Evolutionary conservation across 345 rosid genomes (phyloP).

Genomic region (Populus tremula): DNA sequence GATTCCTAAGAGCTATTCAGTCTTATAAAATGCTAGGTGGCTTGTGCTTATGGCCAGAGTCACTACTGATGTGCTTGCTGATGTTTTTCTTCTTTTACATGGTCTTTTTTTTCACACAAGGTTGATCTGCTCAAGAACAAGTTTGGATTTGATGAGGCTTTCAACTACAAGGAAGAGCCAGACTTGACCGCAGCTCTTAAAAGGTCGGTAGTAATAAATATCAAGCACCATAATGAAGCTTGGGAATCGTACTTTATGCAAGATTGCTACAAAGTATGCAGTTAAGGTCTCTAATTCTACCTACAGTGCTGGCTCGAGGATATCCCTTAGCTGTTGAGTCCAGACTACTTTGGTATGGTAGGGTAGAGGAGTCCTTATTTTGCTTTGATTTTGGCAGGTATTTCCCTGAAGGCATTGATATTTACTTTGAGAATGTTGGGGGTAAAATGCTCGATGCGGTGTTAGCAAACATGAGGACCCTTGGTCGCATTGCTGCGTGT

Average conservation of each 20-base stretch:
- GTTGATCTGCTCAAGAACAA: background rate
- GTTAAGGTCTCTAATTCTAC: too few relatives aligned
- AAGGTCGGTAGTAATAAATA: background rate
- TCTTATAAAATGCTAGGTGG: background rate
- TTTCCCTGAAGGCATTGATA: slow-evolving; percentile 12
- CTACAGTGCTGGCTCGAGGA: too few relatives aligned
- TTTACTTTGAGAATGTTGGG: slow-evolving; percentile 12
- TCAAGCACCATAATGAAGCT: background rate
- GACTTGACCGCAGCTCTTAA: slow-evolving; percentile 8
- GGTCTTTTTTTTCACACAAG: background rate
- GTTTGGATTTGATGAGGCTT: background rate
- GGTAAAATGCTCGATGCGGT: slow-evolving; percentile 18
- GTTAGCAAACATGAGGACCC: slow-evolving; percentile 7
- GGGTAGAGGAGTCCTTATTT: too few relatives aligned
- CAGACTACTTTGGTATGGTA: too few relatives aligned
- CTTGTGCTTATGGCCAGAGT: background rate
- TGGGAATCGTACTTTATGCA: too few relatives aligned
- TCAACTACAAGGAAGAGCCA: background rate
- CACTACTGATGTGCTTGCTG: background rate
- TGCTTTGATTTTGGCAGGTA: background rate
- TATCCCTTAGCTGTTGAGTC: too few relatives aligned
- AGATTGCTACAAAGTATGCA: too few relatives aligned
- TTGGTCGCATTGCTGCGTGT: slow-evolving; percentile 7
- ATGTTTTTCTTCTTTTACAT: background rate
- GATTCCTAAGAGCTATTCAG: background rate